Evolutionary conservation across 441 rosid genomes (phyloP), one percentile per base, ranked within the genome.

Genomic region (Jatropha multifida): DNA sequence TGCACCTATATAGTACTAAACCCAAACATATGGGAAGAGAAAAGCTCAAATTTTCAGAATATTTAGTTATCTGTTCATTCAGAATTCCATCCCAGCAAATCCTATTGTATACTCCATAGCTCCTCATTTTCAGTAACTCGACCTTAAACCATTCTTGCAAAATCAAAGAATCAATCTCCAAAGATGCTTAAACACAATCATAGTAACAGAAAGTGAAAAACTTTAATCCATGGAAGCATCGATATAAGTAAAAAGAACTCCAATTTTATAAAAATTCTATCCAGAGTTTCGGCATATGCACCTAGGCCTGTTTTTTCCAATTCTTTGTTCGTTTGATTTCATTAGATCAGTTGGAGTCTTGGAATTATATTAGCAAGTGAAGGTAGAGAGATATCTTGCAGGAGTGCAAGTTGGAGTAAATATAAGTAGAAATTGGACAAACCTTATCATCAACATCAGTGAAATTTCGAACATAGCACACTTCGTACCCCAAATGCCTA

Each of bases 401-500:
- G 67, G 9, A 2, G 7, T 5, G 18, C 13, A n/a, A 10, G 37
- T 58, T 54, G 7, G 58, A 15, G 10, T 13, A 7, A 55, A n/a
- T 3, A 23, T 10, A 20, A 56, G 6, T 7, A 44, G 7, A 46
- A 12, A 68, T 27, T 27, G 15, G 37, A 86, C 89, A 76, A 46
- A 91, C 98, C 97, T 92, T 94, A 71, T 94, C 98, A 89, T 94
- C 97, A 48, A 94, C 97, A 81, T 94, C 98, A 0, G 98, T 94
- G 86, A 94, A 94, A 81, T 92, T 92, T 68, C 97, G 92, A 70
- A 92, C 96, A 79, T 92, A 94, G 80, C 76, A 74, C 4, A 92
- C 98, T 71, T 92, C 84, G 74, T 90, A 94, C 48, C 96, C 97
- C 91, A 92, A 81, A 89, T 92, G 86, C 90, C 80, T 92, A 68